These are phyloP conservation scores for Serpula lacrymans DNA, from an alignment of 768 basidiomycete species.

Conservation along the genomic window DNA sequence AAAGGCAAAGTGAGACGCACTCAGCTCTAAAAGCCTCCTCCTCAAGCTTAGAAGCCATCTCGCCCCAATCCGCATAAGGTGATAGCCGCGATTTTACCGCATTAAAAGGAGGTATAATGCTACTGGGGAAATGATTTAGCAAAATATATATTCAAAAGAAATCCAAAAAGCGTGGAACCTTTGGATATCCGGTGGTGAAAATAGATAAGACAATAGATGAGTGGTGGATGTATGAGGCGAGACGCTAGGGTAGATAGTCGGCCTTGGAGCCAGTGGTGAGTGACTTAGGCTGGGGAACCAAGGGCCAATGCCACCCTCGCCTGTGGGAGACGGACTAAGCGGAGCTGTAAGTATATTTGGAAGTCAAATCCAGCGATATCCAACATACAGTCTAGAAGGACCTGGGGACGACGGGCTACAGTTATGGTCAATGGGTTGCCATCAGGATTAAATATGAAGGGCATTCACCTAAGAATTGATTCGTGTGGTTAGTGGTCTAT, in stretches of 20 bases:
- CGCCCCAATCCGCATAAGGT: conserved; percentile 70
- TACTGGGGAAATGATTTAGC: conserved; percentile 29
- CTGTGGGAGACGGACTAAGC: conserved; percentile 26
- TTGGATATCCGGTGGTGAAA: conserved; percentile 68
- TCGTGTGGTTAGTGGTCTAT: conserved; percentile 25
- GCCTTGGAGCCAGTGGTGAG: too few relatives aligned
- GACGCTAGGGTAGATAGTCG: conserved; percentile 42
- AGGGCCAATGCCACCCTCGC: conserved; percentile 20
- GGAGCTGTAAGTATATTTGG: conserved; percentile 15
- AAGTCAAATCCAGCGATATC: conserved; percentile 7
- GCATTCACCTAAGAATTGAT: not conserved
- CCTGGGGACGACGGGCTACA: conserved; percentile 22
- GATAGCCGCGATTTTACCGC: conserved; percentile 36
- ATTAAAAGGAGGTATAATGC: conserved; percentile 29
- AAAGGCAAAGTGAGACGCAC: conserved; percentile 52
- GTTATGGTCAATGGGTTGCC: not conserved
- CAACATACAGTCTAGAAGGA: conserved; percentile 39
- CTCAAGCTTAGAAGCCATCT: conserved; percentile 66
- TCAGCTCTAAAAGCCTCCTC: conserved; percentile 75
- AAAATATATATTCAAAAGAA: conserved; percentile 10
- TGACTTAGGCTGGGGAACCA: conserved; percentile 23
- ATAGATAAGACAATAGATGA: conserved; percentile 68
- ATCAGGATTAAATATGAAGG: conserved; percentile 1
- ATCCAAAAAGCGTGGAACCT: conserved; percentile 21
- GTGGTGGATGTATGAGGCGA: conserved; percentile 59